Conservation (phyloP, 1,284 basidiomycete species). For the Rhodotorula sp. region DNA sequence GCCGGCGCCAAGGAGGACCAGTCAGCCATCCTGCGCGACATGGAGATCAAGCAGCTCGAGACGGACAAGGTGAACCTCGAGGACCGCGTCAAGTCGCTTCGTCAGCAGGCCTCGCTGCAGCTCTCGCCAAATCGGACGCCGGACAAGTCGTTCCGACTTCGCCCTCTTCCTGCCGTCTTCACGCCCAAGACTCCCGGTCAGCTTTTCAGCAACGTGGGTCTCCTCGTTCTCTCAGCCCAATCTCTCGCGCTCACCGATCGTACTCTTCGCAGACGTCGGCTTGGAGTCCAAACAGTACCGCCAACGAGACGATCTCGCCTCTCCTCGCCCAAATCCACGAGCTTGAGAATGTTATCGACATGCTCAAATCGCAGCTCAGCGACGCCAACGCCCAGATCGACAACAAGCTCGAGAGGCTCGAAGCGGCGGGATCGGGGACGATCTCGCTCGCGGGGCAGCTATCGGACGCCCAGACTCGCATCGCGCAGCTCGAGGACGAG, state of each 20-base stretch:
- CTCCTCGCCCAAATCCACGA: conserved; percentile 52
- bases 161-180: conserved; percentile 52
- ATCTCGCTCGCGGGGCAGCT: conserved; percentile 57
- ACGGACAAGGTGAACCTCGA: conserved; percentile 69
- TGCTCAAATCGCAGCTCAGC: conserved; percentile 64
- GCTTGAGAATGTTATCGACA: conserved; percentile 45
- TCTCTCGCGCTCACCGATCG: conserved; percentile 41
- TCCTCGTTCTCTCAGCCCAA: conserved; percentile 61
- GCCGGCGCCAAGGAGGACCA: conserved; percentile 50
- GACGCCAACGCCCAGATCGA: conserved; percentile 76
- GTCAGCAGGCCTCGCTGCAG: conserved; percentile 33
- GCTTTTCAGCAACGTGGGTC: conserved; percentile 68
- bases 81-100: conserved; percentile 62
- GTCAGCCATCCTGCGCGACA: conserved; percentile 67
- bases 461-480: conserved; percentile 63
- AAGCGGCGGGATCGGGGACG: conserved; percentile 68
- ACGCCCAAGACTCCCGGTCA: conserved; percentile 55
- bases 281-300: conserved; percentile 31
- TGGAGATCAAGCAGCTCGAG: conserved; percentile 69
- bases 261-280: conserved; percentile 25
- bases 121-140: conserved; percentile 50
- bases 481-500: conserved; percentile 64
- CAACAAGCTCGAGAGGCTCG: conserved; percentile 75
- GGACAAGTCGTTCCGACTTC: conserved; percentile 42
- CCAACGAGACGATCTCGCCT: conserved; percentile 44